Base-by-base conservation (phyloP, 495 filamentous ascomycete species). In the Aspergillus egyptiacus region DNA sequence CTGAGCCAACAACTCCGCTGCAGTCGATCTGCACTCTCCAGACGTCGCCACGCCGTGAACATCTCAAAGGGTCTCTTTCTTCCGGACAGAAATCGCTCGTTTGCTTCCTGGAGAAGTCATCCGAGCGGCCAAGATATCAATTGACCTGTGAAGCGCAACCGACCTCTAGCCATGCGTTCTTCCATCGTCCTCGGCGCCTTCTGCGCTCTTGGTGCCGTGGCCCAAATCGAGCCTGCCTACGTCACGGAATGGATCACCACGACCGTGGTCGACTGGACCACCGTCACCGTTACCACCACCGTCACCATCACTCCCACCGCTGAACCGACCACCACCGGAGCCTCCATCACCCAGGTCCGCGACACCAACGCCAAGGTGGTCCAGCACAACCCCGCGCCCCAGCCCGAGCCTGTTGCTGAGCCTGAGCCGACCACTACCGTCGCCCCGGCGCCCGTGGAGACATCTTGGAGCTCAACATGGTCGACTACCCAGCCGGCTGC, bases 221-320 rank as follows among this genome's bases (percentile, higher is more conserved):
- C 79, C 50, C 70, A 79, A 48, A 74, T 46, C 18, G 31, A 77
- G 65, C 77, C 79, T 46, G 72, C 69, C 55, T 59, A 76, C 40
- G 69, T 77, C 54, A 80, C 74, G 37, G 68, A 78, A 20, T 70
- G 74, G 63, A 77, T 80, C 19, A 62, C 71, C 18, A 77, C 83
- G 34, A 79, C 77, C 42, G 68, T 77, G 55, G 79, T 73, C 40
- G 68, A 79, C 22, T 70, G 74, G 63, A 77, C 80, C 24, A 60
- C 71, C 24, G 76, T 84, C 37, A 79, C 77, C 58, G 69, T 84
- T 54, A 83, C 78, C 40, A 72, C 79, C 53, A 82, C 77, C n/a
- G 75, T 85, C 55, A 84, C 78, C 44, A 75, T 66, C 8, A 54
- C 68, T 42, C 60, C 63, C 38, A 51, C 61, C 24, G 38, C 50